phyloP scores from a whole-genome alignment of 768 basidiomycete species.

The Kwoniella mangroviensis region DNA sequence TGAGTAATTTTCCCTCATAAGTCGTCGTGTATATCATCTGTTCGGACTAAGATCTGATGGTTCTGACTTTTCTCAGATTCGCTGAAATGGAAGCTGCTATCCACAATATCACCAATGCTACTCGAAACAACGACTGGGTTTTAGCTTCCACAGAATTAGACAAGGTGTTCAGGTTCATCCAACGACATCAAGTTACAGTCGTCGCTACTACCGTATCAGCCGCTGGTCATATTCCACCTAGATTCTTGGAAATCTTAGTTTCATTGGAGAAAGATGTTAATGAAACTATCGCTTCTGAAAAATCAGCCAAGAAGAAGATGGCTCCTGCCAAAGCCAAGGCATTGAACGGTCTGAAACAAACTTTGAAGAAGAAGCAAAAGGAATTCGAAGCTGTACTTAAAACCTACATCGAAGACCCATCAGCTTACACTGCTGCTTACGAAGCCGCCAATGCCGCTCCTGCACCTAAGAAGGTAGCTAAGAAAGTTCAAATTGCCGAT shows the following conservation, averaged over 20 bases:
- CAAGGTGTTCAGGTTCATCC: slow-evolving; percentile 87
- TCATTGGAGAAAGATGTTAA: slow-evolving; percentile 78
- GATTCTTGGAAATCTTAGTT: slow-evolving; percentile 51
- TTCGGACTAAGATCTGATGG: too few relatives aligned
- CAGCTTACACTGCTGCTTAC: slow-evolving; percentile 80
- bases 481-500: slow-evolving; percentile 56
- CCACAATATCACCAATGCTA: slow-evolving; percentile 88
- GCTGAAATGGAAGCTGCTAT: slow-evolving; percentile 94
- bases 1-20: slow-evolving; percentile 12
- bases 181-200: slow-evolving; percentile 73
- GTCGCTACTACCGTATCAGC: slow-evolving; percentile 83
- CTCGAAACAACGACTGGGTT: slow-evolving; percentile 87
- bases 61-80: slow-evolving; percentile 55
- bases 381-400: slow-evolving; percentile 83
- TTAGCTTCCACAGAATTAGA: slow-evolving; percentile 92
- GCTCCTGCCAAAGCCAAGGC: slow-evolving; percentile 89
- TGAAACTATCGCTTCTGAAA: slow-evolving; percentile 77
- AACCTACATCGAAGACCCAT: slow-evolving; percentile 85
- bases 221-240: slow-evolving; percentile 72
- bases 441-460: slow-evolving; percentile 54
- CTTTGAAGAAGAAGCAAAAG: slow-evolving; percentile 85
- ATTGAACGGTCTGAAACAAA: slow-evolving; percentile 97
- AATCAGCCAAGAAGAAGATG: slow-evolving; percentile 94
- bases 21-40: not conserved
- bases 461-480: slow-evolving; percentile 61